A percentile compares a stretch with the other conserved stretches of the same genome.
phyloP scores from a whole-genome alignment of 2,329 filamentous ascomycete genomes.

The Sclerotinia subarctica region DNA sequence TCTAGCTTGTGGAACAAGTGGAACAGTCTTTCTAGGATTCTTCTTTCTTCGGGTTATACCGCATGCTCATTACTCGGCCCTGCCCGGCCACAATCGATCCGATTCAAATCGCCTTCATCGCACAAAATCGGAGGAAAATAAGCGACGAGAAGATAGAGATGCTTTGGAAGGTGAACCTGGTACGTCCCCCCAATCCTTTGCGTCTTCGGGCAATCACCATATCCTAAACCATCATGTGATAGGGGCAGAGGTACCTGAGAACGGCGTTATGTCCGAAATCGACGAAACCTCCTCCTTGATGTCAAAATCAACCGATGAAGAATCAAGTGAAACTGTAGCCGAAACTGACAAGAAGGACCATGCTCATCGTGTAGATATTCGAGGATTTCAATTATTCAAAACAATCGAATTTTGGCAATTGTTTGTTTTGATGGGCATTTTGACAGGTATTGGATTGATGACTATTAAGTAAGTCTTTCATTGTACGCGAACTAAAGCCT shows the following conservation, averaged over 20 bases:
- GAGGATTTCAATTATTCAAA: conserved; percentile 71
- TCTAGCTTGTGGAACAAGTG: conserved; percentile 74
- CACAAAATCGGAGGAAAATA: conserved; percentile 47
- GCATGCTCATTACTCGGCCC: conserved; percentile 45
- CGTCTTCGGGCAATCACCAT: conserved; percentile 35
- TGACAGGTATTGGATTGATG: conserved; percentile 94
- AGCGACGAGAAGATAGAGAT: conserved; percentile 40
- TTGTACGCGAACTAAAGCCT: conserved; percentile 23
- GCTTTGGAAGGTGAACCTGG: conserved; percentile 55
- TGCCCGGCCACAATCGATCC: conserved; percentile 41
- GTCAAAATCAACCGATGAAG: conserved; percentile 50
- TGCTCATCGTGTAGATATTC: conserved; percentile 84
- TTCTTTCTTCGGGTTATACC: conserved; percentile 80
- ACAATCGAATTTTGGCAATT: conserved; percentile 86
- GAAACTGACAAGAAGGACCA: conserved; percentile 60
- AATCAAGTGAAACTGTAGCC: conserved; percentile 47
- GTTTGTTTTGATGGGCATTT: conserved; percentile 81
- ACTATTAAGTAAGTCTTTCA: conserved; percentile 83
- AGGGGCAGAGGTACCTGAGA: conserved; percentile 35
- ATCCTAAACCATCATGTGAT: conserved; percentile 36
- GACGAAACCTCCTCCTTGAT: conserved; percentile 82
- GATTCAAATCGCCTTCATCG: conserved; percentile 42
- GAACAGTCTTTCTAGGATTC: conserved; percentile 71
- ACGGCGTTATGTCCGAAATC: conserved; percentile 42
- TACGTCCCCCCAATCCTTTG: conserved; percentile 50